These are phyloP conservation scores for Ilex aquifolium DNA, from an alignment of 257 asterid species.

Conservation along the genomic window DNA sequence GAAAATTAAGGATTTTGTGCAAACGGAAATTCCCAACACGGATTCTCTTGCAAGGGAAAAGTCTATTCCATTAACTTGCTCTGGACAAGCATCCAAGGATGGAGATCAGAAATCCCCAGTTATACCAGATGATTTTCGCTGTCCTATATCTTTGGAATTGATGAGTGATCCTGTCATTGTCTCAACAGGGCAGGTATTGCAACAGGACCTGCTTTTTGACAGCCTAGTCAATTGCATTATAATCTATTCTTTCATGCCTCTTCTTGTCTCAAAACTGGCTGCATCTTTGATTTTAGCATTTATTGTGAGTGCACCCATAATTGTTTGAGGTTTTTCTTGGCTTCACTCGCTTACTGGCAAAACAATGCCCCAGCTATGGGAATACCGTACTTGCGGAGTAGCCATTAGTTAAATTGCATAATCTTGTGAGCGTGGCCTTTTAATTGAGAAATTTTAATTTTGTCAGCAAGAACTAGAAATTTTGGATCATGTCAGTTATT, in stretches of 20 bases:
- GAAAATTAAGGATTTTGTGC: conserved; percentile 91
- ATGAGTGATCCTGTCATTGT: conserved; percentile 98
- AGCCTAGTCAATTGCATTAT: conserved; percentile 2
- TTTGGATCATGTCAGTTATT: too few species aligned
- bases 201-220: conserved; percentile 12
- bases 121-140: conserved; percentile 95
- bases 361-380: too few species aligned
- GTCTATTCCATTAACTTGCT: conserved; percentile 44
- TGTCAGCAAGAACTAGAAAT: too few species aligned
- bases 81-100: conserved; percentile 38
- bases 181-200: conserved; percentile 90
- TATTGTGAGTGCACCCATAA: too few species aligned
- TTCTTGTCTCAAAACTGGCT: neutral
- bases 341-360: too few species aligned
- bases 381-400: too few species aligned
- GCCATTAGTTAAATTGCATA: too few species aligned
- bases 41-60: conserved; percentile 36
- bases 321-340: too few species aligned
- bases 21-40: conserved; percentile 61
- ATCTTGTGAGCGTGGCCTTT: too few species aligned
- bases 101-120: conserved; percentile 48
- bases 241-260: neutral
- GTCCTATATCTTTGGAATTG: conserved; percentile 92
- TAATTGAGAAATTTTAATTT: too few species aligned
- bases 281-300: neutral